phyloP scores from a whole-genome alignment of 2,329 filamentous ascomycete species.

The Phaeosphaeria sp. region DNA sequence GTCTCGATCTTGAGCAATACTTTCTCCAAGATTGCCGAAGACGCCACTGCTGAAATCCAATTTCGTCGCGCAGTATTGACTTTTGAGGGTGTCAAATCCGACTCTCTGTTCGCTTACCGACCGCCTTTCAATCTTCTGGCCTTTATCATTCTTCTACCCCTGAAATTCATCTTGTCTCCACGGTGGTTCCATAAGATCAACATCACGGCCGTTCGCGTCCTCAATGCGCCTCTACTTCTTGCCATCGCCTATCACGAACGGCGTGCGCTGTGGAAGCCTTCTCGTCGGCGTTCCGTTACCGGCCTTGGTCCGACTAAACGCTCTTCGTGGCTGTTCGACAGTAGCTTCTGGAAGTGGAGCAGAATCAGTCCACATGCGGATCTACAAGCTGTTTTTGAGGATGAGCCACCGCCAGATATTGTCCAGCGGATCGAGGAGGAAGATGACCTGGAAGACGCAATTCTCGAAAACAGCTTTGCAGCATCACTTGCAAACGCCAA shows the following conservation, averaged over 20 bases:
- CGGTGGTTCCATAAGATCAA: conserved; percentile 93
- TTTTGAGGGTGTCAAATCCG: conserved; percentile 84
- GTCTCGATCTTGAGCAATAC: conserved; percentile 88
- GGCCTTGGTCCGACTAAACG: conserved; percentile 48
- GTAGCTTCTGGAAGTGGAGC: conserved; percentile 60
- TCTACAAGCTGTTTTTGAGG: conserved; percentile 75
- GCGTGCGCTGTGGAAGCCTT: conserved; percentile 68
- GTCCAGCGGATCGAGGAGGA: conserved; percentile 57
- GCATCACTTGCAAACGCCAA: conserved; percentile 15
- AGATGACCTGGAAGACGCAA: conserved; percentile 55
- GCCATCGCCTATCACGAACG: conserved; percentile 75
- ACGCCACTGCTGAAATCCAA: conserved; percentile 82
- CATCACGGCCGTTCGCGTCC: conserved; percentile 73
- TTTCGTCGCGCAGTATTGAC: conserved; percentile 82
- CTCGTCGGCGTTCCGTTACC: conserved; percentile 31
- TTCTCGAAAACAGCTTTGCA: conserved; percentile 51
- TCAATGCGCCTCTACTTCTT: conserved; percentile 78
- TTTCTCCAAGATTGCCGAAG: conserved; percentile 77
- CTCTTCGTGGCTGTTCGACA: conserved; percentile 55
- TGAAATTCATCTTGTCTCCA: conserved; percentile 79
- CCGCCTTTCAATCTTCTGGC: conserved; percentile 86
- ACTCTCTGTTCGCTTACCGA: conserved; percentile 82
- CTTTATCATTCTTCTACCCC: conserved; percentile 73
- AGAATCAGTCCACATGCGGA: conserved; percentile 73
- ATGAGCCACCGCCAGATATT: conserved; percentile 67